Evolutionary conservation across 2,329 filamentous ascomycete genomes (phyloP).

Genomic region (Chaetothyriales sp.): DNA sequence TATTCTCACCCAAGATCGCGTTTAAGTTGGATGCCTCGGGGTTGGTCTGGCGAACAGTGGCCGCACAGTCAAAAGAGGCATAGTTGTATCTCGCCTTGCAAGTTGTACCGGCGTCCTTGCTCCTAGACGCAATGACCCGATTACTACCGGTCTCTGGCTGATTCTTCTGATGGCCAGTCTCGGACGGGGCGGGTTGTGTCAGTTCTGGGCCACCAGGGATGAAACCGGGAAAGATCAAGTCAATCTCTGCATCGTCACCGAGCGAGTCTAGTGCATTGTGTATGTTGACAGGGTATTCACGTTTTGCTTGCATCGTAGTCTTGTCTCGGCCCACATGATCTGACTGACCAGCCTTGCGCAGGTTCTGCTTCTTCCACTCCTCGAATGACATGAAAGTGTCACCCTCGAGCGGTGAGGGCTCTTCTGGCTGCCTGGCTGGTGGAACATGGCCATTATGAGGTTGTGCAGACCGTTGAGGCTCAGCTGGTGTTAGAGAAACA

Average conservation of each 20-base stretch:
- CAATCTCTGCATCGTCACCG: conserved; percentile 80
- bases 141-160: conserved; percentile 22
- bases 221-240: conserved; percentile 54
- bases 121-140: conserved; percentile 47
- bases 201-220: conserved; percentile 28
- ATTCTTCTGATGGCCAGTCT: conserved; percentile 17
- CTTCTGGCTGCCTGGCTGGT: conserved; percentile 36
- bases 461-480: conserved; percentile 3
- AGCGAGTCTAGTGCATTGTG: conserved; percentile 61
- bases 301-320: conserved; percentile 17
- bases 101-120: conserved; percentile 89
- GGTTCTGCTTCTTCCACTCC: conserved; percentile 91
- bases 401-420: conserved; percentile 54
- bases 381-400: conserved; percentile 90
- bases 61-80: conserved; percentile 91
- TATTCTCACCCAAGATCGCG: conserved; percentile 84
- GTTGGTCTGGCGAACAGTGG: conserved; percentile 82
- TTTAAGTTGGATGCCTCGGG: conserved; percentile 73
- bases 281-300: conserved; percentile 38
- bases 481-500: neutral
- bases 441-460: conserved; percentile 2
- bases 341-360: conserved; percentile 70
- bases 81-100: conserved; percentile 98
- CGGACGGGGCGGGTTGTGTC: conserved; percentile 1
- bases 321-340: conserved; percentile 42